phyloP scores from a whole-genome alignment of 345 rosid species.

The Arabis alpina region DNA sequence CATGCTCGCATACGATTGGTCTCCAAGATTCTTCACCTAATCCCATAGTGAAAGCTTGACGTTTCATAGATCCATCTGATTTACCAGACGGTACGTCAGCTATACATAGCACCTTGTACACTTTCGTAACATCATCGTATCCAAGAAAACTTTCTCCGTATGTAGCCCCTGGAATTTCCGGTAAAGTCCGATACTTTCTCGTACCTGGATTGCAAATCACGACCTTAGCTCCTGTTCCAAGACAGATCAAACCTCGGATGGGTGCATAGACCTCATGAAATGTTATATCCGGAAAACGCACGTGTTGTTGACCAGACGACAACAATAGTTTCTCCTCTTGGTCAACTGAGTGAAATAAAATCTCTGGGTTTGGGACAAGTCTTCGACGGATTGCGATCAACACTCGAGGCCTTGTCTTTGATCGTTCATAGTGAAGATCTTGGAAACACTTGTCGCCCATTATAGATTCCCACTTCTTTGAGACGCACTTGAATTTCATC shows the following conservation, averaged over 20 bases:
- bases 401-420: neutral
- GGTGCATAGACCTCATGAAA: no score
- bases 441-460: neutral
- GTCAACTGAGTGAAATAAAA: no score
- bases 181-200: neutral
- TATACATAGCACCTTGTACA: conserved; percentile 8
- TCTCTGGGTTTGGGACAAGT: no score
- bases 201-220: neutral
- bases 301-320: no score
- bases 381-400: neutral
- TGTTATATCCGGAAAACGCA: no score
- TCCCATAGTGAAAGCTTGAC: neutral
- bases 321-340: no score
- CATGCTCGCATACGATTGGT: neutral
- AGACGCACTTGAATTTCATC: neutral
- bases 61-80: neutral
- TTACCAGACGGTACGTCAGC: neutral
- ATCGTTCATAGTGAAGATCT: neutral
- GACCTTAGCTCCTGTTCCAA: neutral
- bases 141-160: neutral
- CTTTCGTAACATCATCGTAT: neutral
- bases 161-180: neutral
- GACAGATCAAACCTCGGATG: neutral
- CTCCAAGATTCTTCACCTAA: conserved; percentile 4
- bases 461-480: neutral